Conservation (phyloP, 768 basidiomycete species). For the Suillus ampliporus region DNA sequence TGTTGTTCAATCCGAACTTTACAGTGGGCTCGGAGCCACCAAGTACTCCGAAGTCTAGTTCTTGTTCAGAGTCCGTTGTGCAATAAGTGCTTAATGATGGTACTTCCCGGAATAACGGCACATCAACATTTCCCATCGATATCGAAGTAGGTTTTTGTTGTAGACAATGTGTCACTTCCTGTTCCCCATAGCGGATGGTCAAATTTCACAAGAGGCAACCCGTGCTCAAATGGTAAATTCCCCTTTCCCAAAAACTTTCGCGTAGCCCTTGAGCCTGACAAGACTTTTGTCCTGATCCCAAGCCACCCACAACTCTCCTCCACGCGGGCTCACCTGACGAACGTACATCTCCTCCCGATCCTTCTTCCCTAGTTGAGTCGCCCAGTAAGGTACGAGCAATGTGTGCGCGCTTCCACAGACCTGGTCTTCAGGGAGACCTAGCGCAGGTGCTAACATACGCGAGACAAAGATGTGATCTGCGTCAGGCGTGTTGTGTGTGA, state of each 20-base stretch:
- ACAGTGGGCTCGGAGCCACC: neutral
- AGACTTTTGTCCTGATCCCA: conserved; percentile 41
- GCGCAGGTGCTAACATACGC: conserved; percentile 53
- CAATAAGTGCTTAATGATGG: no score
- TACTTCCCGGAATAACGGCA: neutral
- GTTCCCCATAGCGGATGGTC: neutral
- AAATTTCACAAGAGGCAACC: neutral
- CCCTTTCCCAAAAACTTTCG: conserved; percentile 17
- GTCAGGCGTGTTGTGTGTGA: conserved; percentile 44
- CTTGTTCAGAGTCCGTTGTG: no score
- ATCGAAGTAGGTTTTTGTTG: no score
- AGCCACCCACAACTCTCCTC: conserved; percentile 49
- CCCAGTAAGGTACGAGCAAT: conserved; percentile 56
- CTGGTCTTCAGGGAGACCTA: conserved; percentile 47
- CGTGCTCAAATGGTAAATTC: conserved; percentile 5
- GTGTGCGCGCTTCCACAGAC: conserved; percentile 63
- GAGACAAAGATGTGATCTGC: conserved; percentile 48
- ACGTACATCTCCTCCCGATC: conserved; percentile 40
- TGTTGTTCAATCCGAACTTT: no score
- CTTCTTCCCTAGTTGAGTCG: conserved; percentile 26
- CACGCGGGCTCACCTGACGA: conserved; percentile 56
- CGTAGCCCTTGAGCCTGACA: conserved; percentile 44
- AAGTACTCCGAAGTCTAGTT: no score
- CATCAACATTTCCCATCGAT: neutral
- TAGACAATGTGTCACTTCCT: neutral